Evolutionary conservation across 225 moss, liverwort and hornwort genomes (phyloP).

Genomic region (Polytrichum formosum): DNA sequence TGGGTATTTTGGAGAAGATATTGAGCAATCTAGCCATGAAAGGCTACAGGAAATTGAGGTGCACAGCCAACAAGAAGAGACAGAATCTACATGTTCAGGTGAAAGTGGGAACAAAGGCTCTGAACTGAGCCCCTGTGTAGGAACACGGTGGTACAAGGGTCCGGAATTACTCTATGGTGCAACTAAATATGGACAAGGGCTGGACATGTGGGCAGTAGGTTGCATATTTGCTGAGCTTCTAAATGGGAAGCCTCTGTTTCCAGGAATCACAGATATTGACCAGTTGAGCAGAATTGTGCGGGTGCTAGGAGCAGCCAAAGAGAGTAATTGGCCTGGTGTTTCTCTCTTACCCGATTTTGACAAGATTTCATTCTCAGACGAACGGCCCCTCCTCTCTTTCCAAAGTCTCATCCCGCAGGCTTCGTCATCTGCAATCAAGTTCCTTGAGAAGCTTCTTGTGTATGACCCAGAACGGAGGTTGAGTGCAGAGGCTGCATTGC

Average conservation of each 20-base stretch:
- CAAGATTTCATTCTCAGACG: slow-evolving; percentile 83
- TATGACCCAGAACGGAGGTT: slow-evolving; percentile 71
- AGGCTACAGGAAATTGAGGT: slow-evolving; percentile 39
- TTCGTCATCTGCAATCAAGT: slow-evolving; percentile 51
- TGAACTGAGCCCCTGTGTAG: slow-evolving; percentile 81
- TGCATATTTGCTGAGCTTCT: slow-evolving; percentile 91
- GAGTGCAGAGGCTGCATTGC: slow-evolving; percentile 60
- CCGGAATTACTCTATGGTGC: slow-evolving; percentile 95
- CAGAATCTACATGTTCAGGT: slow-evolving; percentile 45
- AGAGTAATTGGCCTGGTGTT: slow-evolving; percentile 70
- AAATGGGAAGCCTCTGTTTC: slow-evolving; percentile 79
- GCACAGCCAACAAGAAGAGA: slow-evolving; percentile 50
- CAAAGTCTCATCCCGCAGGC: slow-evolving; percentile 55
- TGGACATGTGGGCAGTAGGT: slow-evolving; percentile 89
- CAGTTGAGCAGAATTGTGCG: slow-evolving; percentile 91
- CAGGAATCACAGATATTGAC: slow-evolving; percentile 87
- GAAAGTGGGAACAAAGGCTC: slow-evolving; percentile 57
- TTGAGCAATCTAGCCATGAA: slow-evolving; percentile 21
- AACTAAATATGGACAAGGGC: slow-evolving; percentile 72
- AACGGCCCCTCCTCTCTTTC: slow-evolving; percentile 60
- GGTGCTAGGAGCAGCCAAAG: slow-evolving; percentile 74
- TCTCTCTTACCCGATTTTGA: slow-evolving; percentile 83
- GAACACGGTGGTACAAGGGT: slow-evolving; percentile 97
- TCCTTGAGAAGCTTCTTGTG: slow-evolving; percentile 75
- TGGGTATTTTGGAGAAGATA: slow-evolving; percentile 18